phyloP scores from a whole-genome alignment of 768 basidiomycete genomes.

The Trametes elegans region DNA sequence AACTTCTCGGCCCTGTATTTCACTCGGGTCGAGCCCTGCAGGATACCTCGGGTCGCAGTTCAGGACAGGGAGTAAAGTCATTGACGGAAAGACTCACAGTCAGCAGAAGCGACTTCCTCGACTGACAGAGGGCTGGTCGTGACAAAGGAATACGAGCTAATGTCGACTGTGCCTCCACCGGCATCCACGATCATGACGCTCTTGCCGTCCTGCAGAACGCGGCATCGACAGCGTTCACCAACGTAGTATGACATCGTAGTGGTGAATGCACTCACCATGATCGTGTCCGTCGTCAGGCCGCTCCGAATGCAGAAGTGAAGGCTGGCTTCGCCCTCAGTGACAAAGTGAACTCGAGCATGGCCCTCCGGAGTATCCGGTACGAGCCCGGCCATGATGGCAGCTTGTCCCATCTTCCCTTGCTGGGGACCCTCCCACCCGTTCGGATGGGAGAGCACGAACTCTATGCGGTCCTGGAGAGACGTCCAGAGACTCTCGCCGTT shows the following conservation, averaged over 20 bases:
- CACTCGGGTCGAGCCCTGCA: conserved; percentile 42
- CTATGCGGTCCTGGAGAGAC: conserved; percentile 40
- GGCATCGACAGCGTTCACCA: background rate
- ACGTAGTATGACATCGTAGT: background rate
- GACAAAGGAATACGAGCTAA: conserved; percentile 51
- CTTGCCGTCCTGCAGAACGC: conserved; percentile 36
- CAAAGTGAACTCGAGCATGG: conserved; percentile 46
- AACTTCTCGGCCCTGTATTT: conserved; percentile 34
- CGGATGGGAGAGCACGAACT: conserved; percentile 59
- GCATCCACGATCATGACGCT: conserved; percentile 58
- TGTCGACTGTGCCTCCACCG: conserved; percentile 61
- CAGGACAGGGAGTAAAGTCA: background rate
- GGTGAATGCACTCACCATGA: conserved; percentile 25
- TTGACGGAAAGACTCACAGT: no score
- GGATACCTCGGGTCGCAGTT: conserved; percentile 31
- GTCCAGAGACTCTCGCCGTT: conserved; percentile 46
- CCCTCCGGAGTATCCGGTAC: conserved; percentile 41
- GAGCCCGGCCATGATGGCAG: conserved; percentile 52
- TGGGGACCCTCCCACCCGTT: conserved; percentile 67
- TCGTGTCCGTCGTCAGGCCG: conserved; percentile 31
- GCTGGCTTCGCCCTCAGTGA: conserved; percentile 58
- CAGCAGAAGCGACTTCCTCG: conserved; percentile 46
- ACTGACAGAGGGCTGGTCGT: conserved; percentile 31
- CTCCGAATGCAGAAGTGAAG: conserved; percentile 46
- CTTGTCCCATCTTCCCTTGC: conserved; percentile 54